phyloP scores from a whole-genome alignment of 495 filamentous ascomycete species.

The Neurospora tetrasperma region DNA sequence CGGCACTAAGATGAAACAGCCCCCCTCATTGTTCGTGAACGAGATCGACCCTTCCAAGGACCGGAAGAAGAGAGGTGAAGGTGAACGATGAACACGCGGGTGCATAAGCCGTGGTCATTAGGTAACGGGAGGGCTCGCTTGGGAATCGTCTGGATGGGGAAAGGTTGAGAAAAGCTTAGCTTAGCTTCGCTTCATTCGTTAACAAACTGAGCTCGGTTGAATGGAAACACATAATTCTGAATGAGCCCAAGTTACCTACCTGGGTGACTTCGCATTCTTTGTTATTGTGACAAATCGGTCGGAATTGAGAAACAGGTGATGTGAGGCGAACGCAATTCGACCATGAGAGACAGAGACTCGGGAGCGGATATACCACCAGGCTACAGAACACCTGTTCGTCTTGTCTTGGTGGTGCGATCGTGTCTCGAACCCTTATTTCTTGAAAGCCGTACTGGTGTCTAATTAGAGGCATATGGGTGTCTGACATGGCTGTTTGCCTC shows the following conservation, averaged over 20 bases:
- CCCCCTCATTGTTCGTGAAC: neutral
- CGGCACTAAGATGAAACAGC: neutral
- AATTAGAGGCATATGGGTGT: neutral
- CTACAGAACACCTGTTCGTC: neutral
- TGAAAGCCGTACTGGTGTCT: neutral
- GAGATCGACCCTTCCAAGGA: neutral
- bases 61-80: neutral
- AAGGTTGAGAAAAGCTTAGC: neutral
- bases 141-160: neutral
- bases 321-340: neutral
- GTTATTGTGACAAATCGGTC: neutral
- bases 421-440: neutral
- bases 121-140: neutral
- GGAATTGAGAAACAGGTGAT: neutral
- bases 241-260: neutral
- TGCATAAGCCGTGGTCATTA: neutral
- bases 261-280: neutral
- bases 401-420: neutral
- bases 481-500: neutral
- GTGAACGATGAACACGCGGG: neutral
- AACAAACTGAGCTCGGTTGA: neutral
- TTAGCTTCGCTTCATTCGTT: neutral
- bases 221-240: too few species aligned
- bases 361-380: neutral
- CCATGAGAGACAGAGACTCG: neutral